Base-by-base conservation (phyloP, 2,329 filamentous ascomycete species). In the Epichloe coenophiala region DNA sequence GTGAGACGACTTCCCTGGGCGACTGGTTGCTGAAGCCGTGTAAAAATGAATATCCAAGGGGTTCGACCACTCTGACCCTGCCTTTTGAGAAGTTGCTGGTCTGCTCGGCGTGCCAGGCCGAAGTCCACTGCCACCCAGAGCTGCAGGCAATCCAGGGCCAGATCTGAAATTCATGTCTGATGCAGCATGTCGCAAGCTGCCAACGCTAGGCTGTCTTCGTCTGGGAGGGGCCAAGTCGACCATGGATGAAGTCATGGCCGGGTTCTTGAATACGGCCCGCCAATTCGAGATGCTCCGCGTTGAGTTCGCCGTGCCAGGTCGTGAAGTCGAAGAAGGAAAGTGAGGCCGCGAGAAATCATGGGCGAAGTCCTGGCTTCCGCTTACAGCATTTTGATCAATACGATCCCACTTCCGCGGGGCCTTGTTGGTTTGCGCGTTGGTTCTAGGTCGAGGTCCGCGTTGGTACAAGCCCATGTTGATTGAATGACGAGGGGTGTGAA, bases 31-130 rank as follows among this genome's bases (percentile, higher is more conserved):
- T 44, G 45, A 57, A 47, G 57, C 61, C 52, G 57, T 68, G 47
- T 56, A 56, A 53, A 72, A 72, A 51, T 74, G 69, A 35, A 73
- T 66, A 12, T 75, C 70, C n/a, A 76, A 64, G 0, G 74, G 71
- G 53, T 72, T 74, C 6, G 71, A 64, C 65, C 70, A 72, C 4
- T 67, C 63, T 50, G 67, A 72, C 4, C 67, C 63, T 50, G 67
- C 69, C 43, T 62, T 66, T 23, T 59, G 65, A 4, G 64, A 48
- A 4, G 40, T 64, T 6, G 51, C 50, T 5, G 61, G 57, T 35
- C 54, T 53, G 6, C 49, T 57, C 7, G 55, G 54, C 9, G 50
- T 53, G 8, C 60, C 62, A 3, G 64, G 63, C 23, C 64, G 60
- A 15, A 60, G 55, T 7, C 61, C 59, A 40, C 61, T 56, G 17